These are phyloP conservation scores for Stachybotrys elegans DNA, from an alignment of 2,329 filamentous ascomycete species.

Conservation along the genomic window DNA sequence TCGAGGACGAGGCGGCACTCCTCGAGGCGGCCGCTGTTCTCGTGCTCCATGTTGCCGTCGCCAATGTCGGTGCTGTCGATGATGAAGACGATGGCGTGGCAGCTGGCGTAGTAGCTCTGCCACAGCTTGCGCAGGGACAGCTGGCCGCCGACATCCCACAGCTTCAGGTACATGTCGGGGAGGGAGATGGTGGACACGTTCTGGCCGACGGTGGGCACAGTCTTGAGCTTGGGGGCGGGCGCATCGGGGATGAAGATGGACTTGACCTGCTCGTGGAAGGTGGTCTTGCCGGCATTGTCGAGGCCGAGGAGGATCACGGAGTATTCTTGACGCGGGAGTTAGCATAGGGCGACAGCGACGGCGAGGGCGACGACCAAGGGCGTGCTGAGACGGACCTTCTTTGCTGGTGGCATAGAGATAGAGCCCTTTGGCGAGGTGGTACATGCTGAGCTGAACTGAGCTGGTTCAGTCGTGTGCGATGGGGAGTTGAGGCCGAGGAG, in stretches of 20 bases:
- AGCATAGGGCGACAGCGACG: slow-evolving; percentile 5
- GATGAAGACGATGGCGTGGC: slow-evolving; percentile 96
- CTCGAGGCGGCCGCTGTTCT: slow-evolving; percentile 59
- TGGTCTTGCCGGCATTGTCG: slow-evolving; percentile 98
- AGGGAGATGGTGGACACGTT: slow-evolving; percentile 90
- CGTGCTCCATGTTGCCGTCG: slow-evolving; percentile 62
- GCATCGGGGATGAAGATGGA: slow-evolving; percentile 67
- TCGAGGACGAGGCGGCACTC: slow-evolving; percentile 90
- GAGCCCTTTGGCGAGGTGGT: slow-evolving; percentile 90
- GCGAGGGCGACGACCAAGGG: slow-evolving; percentile 6
- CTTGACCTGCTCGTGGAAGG: slow-evolving; percentile 95
- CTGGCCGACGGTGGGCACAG: slow-evolving; percentile 93
- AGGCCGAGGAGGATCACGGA: slow-evolving; percentile 94
- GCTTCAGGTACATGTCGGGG: slow-evolving; percentile 93
- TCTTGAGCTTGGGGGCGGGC: slow-evolving; percentile 67
- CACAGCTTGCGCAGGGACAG: slow-evolving; percentile 83
- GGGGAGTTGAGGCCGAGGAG: too few species aligned
- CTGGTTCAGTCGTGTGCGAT: too few species aligned
- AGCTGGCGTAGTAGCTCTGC: slow-evolving; percentile 92
- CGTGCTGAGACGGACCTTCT: slow-evolving; percentile 59
- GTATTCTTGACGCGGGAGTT: slow-evolving; percentile 60
- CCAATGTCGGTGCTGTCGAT: slow-evolving; percentile 94
- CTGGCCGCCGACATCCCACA: slow-evolving; percentile 97
- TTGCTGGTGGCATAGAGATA: slow-evolving; percentile 96
- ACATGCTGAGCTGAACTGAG: slow-evolving; percentile 54